Conservation (phyloP, 257 asterid species). For the Ligustrum vulgare region DNA sequence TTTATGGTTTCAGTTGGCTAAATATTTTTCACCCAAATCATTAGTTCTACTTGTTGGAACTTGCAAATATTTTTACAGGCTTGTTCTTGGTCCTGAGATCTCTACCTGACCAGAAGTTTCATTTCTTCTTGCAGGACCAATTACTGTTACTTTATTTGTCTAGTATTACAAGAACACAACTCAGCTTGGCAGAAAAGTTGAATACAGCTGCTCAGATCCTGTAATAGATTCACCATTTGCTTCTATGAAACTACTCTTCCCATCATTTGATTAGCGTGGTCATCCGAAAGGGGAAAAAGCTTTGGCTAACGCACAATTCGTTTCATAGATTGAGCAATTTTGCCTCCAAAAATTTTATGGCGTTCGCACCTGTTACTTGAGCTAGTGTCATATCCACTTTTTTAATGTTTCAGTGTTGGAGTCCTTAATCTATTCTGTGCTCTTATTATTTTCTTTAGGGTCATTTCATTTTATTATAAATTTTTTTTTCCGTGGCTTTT, state of each 20-base stretch:
- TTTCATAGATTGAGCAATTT: conserved; percentile 10
- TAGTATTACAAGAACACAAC: conserved; percentile 96
- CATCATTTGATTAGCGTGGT: conserved; percentile 6
- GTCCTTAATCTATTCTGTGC: background rate
- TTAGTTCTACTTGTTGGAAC: background rate
- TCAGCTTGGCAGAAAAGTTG: conserved; percentile 81
- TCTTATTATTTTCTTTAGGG: background rate
- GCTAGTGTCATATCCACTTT: background rate
- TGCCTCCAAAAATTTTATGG: background rate
- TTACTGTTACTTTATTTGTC: conserved; percentile 78
- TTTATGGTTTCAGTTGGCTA: background rate
- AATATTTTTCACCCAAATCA: background rate
- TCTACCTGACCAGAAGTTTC: background rate
- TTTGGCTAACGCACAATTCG: background rate
- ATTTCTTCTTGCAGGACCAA: conserved; percentile 62
- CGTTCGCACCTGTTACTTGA: background rate
- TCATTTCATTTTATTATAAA: background rate
- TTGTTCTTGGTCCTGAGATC: background rate
- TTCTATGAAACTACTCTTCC: background rate
- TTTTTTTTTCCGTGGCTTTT: too few relatives aligned
- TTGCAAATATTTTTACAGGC: background rate
- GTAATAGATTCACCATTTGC: conserved; percentile 22
- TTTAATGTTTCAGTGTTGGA: background rate
- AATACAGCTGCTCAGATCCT: conserved; percentile 95
- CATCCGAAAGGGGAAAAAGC: background rate